Evolutionary conservation across 768 basidiomycete genomes (phyloP), one percentile per base, ranked within the genome.

Genomic region (Lentinula lateritia): DNA sequence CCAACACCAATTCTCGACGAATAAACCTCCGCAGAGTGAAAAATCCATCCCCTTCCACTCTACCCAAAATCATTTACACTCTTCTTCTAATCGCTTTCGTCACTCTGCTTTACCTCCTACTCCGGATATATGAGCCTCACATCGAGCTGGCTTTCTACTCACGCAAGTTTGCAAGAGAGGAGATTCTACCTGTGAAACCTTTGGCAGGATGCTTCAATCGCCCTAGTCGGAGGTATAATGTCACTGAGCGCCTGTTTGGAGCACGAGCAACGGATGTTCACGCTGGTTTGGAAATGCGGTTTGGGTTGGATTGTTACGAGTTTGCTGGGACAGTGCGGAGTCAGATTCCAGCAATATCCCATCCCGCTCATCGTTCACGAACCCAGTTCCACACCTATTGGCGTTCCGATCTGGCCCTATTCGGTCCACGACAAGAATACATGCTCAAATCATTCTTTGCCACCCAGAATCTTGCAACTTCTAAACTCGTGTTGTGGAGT

Each of bases 371-470:
- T 13, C 75, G 79, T 18, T 41, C 55, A 28, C 82, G 84, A 18
- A 81, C 83, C 12, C 83, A 86, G 58, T 96, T 86, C 70, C 96
- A 98, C 73, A 89, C 93, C 1, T 98, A 98, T 72, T 98, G 96
- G 96, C 81, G 96, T 13, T 84, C 83, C 61, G 95, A 98, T 75
- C 84, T 98, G 43, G 86, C 87, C 0, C 78, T 87, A 0, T 94
- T 98, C 66, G 86, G 81, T 2, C 79, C 83, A 60, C 81, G 95
- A 28, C 95, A 98, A 68, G 90, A 93, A 69, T 88, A 86, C 77
- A 92, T 96, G 81, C 82, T 98, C 70, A 90, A 92, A 68, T 93
- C 93, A 2, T 95, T 95, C 72, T 92, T 98, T 63, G 92, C 94
- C 2, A 98, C 95, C 5, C 96, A 98, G 72, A 83, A 92, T 63